Evolutionary conservation across 1,139 yeast genomes (phyloP).

Genomic region (Tardiomyces blankii): DNA sequence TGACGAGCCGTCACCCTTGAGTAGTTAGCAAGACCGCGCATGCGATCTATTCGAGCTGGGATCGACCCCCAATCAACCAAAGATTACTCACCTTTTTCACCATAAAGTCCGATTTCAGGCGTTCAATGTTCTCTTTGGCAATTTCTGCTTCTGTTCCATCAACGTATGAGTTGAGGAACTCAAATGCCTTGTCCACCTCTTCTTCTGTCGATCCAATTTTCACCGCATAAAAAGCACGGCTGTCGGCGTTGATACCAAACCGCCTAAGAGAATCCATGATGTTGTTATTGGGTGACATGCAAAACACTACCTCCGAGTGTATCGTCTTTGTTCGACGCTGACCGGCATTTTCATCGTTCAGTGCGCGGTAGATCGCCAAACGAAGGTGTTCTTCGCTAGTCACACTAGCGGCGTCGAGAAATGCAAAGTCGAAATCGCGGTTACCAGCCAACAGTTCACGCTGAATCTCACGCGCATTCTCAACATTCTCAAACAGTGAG

Average conservation of each 20-base stretch:
- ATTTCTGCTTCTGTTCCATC: constrained; percentile 4
- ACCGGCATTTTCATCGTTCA: constrained; percentile 32
- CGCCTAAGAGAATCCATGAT: constrained; percentile 36
- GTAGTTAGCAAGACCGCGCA: too few relatives aligned
- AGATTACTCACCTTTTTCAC: not conserved
- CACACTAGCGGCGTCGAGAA: constrained; percentile 35
- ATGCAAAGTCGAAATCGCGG: constrained; percentile 33
- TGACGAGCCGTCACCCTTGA: too few relatives aligned
- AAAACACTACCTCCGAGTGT: constrained; percentile 43
- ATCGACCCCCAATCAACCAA: too few relatives aligned
- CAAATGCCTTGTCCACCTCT: constrained; percentile 1
- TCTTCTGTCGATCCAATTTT: constrained; percentile 22
- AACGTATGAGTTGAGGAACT: constrained; percentile 2
- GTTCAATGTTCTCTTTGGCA: not conserved
- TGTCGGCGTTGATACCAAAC: constrained; percentile 35
- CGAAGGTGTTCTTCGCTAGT: constrained; percentile 37
- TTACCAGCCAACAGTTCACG: constrained; percentile 28
- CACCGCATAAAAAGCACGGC: constrained; percentile 27
- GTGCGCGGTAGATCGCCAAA: constrained; percentile 39
- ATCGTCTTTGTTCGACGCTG: constrained; percentile 34
- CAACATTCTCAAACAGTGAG: constrained; percentile 32
- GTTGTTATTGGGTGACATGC: constrained; percentile 41
- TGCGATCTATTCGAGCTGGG: too few relatives aligned
- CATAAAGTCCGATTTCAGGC: not conserved
- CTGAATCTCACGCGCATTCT: constrained; percentile 32